Conservation (phyloP, 2,329 filamentous ascomycete genomes). For the Myriosclerotinia scirpicola region DNA sequence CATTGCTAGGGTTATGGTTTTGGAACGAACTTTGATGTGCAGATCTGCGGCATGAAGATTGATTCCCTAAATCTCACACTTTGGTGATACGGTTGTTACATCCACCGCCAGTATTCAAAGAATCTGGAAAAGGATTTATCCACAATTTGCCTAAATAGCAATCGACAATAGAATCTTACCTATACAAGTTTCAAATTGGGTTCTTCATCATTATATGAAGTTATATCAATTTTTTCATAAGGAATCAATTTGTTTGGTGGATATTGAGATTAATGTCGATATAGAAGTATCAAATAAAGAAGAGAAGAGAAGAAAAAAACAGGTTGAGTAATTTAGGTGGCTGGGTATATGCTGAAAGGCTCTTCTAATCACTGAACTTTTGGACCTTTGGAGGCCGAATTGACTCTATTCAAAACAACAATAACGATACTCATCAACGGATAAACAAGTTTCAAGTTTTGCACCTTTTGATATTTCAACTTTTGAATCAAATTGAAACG, state of each 20-base stretch:
- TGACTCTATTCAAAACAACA: not conserved
- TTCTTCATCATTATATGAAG: not conserved
- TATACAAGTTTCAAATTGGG: not conserved
- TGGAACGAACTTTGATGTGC: not conserved
- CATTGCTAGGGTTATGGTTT: not conserved
- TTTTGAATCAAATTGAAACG: not conserved
- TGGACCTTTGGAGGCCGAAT: not conserved
- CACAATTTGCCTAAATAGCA: slow-evolving; percentile 11
- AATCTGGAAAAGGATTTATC: too few relatives aligned
- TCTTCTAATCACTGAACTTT: not conserved
- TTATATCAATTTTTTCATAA: not conserved
- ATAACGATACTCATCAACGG: not conserved
- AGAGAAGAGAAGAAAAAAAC: not conserved
- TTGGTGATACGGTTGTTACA: too few relatives aligned
- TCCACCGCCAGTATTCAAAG: too few relatives aligned
- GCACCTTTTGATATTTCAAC: not conserved
- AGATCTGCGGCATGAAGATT: not conserved
- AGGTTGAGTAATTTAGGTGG: not conserved
- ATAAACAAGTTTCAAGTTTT: slow-evolving; percentile 8
- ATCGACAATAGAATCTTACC: not conserved
- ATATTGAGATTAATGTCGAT: not conserved
- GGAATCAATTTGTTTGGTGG: slow-evolving; percentile 18
- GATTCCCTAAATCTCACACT: too few relatives aligned
- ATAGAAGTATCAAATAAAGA: not conserved
- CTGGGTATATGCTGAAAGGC: not conserved